Base-by-base conservation (phyloP, 78 protist species). In the Neovahlkampfia damariscottae region DNA sequence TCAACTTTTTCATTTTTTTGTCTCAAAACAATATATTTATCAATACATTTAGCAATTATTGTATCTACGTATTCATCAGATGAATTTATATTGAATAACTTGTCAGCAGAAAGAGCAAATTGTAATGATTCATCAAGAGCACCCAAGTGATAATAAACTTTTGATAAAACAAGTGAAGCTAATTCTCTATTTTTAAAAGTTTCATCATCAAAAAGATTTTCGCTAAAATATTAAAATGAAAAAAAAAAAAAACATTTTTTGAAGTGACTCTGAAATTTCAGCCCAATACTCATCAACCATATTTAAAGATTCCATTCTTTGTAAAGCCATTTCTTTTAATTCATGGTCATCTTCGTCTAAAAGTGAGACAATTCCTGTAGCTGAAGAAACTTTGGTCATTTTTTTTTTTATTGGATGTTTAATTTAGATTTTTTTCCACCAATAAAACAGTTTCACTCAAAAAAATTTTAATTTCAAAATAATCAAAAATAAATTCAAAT, bases 141-240 rank as follows among this genome's bases (percentile, higher is more conserved):
- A 27, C 88, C 91, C 6, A 96, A 84, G 84, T 95, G 95, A 73
- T 88, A 96, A 83, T 91, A 95, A 62, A 95, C 82, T 80, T 83
- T 85, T 30, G 86, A n/a, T 4, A 86, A 86, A 7, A 89, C 72
- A 4, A 91, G 88, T 2, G 96, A 89, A 0, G 93, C 96, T 8
- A 79, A 68, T 32, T 82, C 19, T n/a, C 94, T 40, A 68, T 59
- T 10, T 3, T 75, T 38, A 34, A 92, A 87, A 29, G 4, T 8
- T 31, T 30, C 66, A 40, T 82, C 78, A 76, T 88, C 93, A 71
- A 36, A 58, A 34, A 91, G 70, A 35, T 59, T 67, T 70, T 86
- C 93, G 0, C 82, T 82, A 41, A 0, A 10, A 38, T 9, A 5
- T 34, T 19, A 0, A 5, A 0, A 7, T 0, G 10, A 2, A 2